A percentile compares a stretch with the other conserved stretches of the same genome.
Conservation (phyloP, 1,284 basidiomycete species). For the Microbotryomycetes sp. region DNA sequence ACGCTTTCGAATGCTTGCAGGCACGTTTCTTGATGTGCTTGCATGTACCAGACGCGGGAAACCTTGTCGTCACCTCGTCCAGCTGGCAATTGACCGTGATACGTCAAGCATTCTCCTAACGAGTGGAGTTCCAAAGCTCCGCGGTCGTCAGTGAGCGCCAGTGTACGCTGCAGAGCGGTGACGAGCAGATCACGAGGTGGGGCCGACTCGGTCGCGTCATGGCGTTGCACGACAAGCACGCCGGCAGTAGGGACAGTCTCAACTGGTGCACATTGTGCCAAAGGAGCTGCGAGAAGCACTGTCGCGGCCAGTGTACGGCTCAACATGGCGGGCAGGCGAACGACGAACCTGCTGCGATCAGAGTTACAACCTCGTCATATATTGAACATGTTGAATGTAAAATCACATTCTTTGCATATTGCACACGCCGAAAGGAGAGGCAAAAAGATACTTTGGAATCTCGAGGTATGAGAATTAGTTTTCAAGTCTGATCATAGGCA, state of each 20-base stretch:
- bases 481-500: no score
- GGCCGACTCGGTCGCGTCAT: background rate
- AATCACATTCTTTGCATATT: no score
- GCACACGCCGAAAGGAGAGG: no score
- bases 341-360: no score
- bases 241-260: background rate
- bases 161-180: background rate
- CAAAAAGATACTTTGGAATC: no score
- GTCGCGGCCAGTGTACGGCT: no score
- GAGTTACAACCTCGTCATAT: no score
- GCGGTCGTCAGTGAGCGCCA: background rate
- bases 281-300: background rate
- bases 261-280: no score
- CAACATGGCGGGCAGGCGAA: no score
- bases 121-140: background rate
- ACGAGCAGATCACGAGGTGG: background rate
- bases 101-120: background rate
- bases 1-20: no score
- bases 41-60: background rate
- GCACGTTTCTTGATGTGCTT: background rate
- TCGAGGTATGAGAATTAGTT: no score
- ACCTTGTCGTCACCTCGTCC: background rate
- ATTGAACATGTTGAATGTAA: no score
- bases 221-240: background rate
- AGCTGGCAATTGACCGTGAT: background rate